Evolutionary conservation across 306 rosid genomes (phyloP), one percentile per base, ranked within the genome.

Genomic region (Pterocarpus macrocarpus): DNA sequence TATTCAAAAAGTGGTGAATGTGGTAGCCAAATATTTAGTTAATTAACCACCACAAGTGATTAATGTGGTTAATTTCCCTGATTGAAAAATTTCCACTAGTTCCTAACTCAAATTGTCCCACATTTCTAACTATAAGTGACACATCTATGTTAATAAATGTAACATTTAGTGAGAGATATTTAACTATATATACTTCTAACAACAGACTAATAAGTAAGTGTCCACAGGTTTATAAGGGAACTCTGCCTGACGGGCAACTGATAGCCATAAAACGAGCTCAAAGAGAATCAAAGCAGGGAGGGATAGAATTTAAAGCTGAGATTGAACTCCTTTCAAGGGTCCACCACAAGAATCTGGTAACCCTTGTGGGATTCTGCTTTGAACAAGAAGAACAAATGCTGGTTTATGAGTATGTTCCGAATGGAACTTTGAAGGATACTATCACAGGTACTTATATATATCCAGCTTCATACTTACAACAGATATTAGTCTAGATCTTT

Each of bases 321-420:
- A 86, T 91, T 72, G 97, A 90, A 78, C 92, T 91, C 17, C 90
- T 91, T 53, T 91, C 96, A 33, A 86, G 97, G 78, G 94, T 86
- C 41, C 97, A 91, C 55, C 97, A 91, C 71, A 91, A 73, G 72
- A 91, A 91, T 80, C 88, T 91, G 15, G 93, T 91, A 32, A 65
- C 75, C 77, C 92, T 91, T 14, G 13, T 88, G 33, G 97, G 97
- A 14, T 91, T 88, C 75, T 91, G 97, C 82, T 83, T 88, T 68
- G 92, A 91, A 70, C 64, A 49, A 73, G 90, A 67, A n/a, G 97
- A 86, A 82, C 94, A 91, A 80, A 84, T 90, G 81, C 64, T 90
- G 83, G 84, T 91, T 34, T 91, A 91, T 6, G 92, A 91, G 80
- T 86, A 76, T 67, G 64, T 88, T 36, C 64, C 91, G 17, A 88